These are phyloP conservation scores for Tephrocybe sp. DNA, from an alignment of 768 basidiomycete species.

Conservation along the genomic window DNA sequence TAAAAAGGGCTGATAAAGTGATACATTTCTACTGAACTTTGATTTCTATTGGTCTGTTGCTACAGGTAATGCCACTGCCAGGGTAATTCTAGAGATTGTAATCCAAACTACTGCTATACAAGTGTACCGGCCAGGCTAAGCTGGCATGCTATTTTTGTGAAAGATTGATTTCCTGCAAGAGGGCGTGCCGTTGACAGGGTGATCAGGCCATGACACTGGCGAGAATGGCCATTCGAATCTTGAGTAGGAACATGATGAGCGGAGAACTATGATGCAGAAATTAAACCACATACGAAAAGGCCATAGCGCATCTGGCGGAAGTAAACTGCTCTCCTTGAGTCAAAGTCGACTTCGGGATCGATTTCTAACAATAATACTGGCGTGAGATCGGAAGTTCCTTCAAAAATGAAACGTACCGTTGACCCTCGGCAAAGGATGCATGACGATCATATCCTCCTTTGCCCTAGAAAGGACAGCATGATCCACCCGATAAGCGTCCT, in stretches of 20 bases:
- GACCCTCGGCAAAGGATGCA: conserved; percentile 97
- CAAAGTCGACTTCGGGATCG: conserved; percentile 97
- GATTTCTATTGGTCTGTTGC: too few species aligned
- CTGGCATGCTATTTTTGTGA: neutral
- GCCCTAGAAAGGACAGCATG: conserved; percentile 92
- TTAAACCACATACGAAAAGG: conserved; percentile 75
- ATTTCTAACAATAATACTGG: conserved; percentile 70
- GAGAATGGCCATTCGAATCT: conserved; percentile 84
- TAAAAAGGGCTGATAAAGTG: too few species aligned
- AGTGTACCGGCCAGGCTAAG: neutral
- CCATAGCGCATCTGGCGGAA: conserved; percentile 99
- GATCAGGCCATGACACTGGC: conserved; percentile 52
- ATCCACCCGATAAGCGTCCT: conserved; percentile 90
- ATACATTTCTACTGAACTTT: too few species aligned
- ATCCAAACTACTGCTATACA: neutral
- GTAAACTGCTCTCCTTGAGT: conserved; percentile 90
- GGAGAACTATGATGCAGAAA: neutral
- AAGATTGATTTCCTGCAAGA: too few species aligned
- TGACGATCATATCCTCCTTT: conserved; percentile 97
- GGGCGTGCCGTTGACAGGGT: too few species aligned
- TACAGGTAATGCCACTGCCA: too few species aligned
- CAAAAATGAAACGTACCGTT: conserved; percentile 54
- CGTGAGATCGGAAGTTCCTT: conserved; percentile 8
- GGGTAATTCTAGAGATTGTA: neutral
- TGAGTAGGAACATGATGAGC: conserved; percentile 1